phyloP scores from a whole-genome alignment of 805 yeast species.

The Kuraishia cidri region DNA sequence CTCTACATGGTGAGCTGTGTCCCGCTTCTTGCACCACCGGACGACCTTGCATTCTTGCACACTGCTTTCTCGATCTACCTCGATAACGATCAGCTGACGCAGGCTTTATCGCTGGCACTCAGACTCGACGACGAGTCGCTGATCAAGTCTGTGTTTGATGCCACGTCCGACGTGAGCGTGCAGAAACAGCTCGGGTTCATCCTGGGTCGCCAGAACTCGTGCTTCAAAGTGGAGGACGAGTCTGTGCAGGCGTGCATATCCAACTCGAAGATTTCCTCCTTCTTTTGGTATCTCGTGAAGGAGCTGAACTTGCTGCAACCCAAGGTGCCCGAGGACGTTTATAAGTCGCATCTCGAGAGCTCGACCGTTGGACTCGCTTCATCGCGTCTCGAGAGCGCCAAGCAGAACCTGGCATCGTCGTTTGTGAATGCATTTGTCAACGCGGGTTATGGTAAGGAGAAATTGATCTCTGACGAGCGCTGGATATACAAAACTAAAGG shows the following conservation, averaged over 20 bases:
- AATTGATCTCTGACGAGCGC: constrained; percentile 58
- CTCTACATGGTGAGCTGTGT: constrained; percentile 93
- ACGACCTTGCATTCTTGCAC: constrained; percentile 74
- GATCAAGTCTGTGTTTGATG: constrained; percentile 72
- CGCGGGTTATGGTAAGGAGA: constrained; percentile 85
- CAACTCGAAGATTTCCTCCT: constrained; percentile 70
- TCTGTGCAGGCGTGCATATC: constrained; percentile 80
- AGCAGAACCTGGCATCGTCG: constrained; percentile 90
- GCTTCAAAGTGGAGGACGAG: constrained; percentile 60
- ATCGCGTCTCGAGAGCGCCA: constrained; percentile 72
- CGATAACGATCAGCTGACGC: constrained; percentile 71
- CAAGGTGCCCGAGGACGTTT: constrained; percentile 90
- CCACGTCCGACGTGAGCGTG: constrained; percentile 62
- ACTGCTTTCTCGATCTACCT: constrained; percentile 86
- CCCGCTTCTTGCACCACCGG: constrained; percentile 93
- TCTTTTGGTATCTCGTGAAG: constrained; percentile 70
- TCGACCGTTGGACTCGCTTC: constrained; percentile 47
- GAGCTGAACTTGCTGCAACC: constrained; percentile 87
- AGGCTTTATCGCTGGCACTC: constrained; percentile 85
- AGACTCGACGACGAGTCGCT: constrained; percentile 76
- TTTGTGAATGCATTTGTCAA: constrained; percentile 90
- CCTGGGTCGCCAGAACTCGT: constrained; percentile 77
- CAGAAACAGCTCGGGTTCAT: constrained; percentile 91
- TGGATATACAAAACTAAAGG: constrained; percentile 94
- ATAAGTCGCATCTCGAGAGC: constrained; percentile 78